A percentile compares a stretch with the other conserved stretches of the same genome.
Evolutionary conservation across 257 asterid species (phyloP).

Genomic region (Lycium barbarum): DNA sequence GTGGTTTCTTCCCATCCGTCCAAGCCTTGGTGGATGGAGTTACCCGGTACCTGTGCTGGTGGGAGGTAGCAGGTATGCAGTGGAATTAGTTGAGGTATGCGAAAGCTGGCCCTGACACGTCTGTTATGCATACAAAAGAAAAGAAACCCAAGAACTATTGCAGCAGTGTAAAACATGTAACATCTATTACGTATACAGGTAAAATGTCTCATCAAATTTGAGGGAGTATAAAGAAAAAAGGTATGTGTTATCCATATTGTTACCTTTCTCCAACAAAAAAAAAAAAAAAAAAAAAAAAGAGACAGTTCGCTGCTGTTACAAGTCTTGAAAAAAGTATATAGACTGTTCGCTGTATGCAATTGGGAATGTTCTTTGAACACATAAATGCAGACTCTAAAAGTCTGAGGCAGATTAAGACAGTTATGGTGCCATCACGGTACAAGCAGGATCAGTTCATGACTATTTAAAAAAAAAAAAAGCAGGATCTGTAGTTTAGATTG

Average conservation of each 20-base stretch:
- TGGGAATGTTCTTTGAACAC: slow-evolving; percentile 12
- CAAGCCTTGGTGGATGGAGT: not conserved
- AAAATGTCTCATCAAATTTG: not conserved
- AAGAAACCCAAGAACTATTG: slow-evolving; percentile 1
- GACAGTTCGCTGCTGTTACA: no score
- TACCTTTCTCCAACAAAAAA: no score
- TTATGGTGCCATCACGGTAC: not conserved
- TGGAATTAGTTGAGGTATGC: not conserved
- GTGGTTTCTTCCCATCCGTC: no score
- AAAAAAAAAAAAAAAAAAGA: no score
- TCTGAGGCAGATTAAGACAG: slow-evolving; percentile 20
- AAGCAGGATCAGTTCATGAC: slow-evolving; percentile 19
- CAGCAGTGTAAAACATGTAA: slow-evolving; percentile 12
- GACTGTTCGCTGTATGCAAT: not conserved
- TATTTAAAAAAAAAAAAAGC: not conserved
- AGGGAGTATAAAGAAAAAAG: not conserved
- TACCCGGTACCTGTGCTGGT: not conserved
- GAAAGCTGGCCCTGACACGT: not conserved
- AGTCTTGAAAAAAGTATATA: no score
- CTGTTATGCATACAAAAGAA: not conserved
- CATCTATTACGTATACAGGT: not conserved
- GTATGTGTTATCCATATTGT: not conserved
- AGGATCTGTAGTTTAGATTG: not conserved
- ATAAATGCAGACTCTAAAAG: not conserved
- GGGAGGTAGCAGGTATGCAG: not conserved